Evolutionary conservation across 805 yeast genomes (phyloP).

Genomic region (Novakomyces olei): DNA sequence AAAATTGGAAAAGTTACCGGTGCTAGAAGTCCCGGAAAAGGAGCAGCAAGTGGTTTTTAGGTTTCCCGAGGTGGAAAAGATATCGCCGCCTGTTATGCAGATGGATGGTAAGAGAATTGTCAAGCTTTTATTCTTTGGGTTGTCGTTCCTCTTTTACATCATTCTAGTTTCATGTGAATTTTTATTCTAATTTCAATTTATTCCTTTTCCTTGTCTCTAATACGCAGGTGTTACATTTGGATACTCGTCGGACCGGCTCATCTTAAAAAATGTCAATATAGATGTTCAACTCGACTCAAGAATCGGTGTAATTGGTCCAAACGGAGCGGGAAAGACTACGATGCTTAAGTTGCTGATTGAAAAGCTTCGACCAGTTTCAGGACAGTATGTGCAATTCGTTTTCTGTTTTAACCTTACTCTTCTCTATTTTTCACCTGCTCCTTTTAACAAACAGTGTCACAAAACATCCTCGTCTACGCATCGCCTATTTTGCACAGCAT

Average conservation of each 20-base stretch:
- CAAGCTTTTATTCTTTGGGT: no score
- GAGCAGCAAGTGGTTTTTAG: slow-evolving; percentile 66
- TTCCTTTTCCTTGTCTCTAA: no score
- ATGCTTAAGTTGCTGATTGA: slow-evolving; percentile 71
- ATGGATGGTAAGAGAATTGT: no score
- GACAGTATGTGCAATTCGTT: no score
- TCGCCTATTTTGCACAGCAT: slow-evolving; percentile 95
- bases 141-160: no score
- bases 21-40: slow-evolving; percentile 83
- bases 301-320: slow-evolving; percentile 93
- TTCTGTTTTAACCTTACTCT: no score
- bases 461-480: slow-evolving; percentile 65
- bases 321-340: slow-evolving; percentile 98
- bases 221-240: slow-evolving; percentile 76
- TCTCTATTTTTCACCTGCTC: no score
- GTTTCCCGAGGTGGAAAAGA: slow-evolving; percentile 84
- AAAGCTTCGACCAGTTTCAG: slow-evolving; percentile 47
- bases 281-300: slow-evolving; percentile 87
- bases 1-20: slow-evolving; percentile 82
- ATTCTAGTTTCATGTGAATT: no score
- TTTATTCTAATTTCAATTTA: no score
- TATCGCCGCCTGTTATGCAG: slow-evolving; percentile 86
- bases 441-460: no score
- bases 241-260: slow-evolving; percentile 37
- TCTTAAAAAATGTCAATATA: slow-evolving; percentile 58